phyloP scores from a whole-genome alignment of 2,329 filamentous ascomycete species.

The Penicillium verrucosum region DNA sequence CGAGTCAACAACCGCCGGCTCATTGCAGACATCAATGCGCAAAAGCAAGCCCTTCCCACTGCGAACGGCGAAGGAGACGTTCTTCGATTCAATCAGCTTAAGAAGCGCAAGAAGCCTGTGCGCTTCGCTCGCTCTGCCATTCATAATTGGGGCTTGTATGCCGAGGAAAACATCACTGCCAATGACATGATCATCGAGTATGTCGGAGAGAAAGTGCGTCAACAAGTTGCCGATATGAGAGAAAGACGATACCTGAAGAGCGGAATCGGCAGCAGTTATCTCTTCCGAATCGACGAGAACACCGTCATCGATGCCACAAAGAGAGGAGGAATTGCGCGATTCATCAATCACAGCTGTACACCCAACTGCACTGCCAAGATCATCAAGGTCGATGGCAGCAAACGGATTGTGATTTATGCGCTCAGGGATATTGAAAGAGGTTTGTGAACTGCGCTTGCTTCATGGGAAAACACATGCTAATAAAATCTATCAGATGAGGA shows the following conservation, averaged over 20 bases:
- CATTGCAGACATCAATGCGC: slow-evolving; percentile 90
- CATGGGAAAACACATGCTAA: slow-evolving; percentile 16
- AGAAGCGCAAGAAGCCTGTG: slow-evolving; percentile 99
- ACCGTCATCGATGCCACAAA: slow-evolving; percentile 98
- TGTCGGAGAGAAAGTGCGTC: slow-evolving; percentile 93
- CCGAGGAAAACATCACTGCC: slow-evolving; percentile 93
- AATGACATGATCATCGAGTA: slow-evolving; percentile 99
- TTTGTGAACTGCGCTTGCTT: slow-evolving; percentile 52
- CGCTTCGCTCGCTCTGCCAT: slow-evolving; percentile 97
- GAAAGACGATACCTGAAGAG: slow-evolving; percentile 91
- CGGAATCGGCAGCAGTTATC: slow-evolving; percentile 93
- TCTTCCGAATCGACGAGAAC: slow-evolving; percentile 97
- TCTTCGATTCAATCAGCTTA: slow-evolving; percentile 96
- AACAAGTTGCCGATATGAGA: slow-evolving; percentile 94
- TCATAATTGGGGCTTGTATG: slow-evolving; percentile 97
- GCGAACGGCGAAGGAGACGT: slow-evolving; percentile 80
- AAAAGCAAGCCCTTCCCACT: slow-evolving; percentile 71
- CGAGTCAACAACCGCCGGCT: slow-evolving; percentile 94
- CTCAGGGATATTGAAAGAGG: slow-evolving; percentile 91
- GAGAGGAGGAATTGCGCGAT: slow-evolving; percentile 94
- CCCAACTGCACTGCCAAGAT: slow-evolving; percentile 99
- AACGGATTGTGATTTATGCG: slow-evolving; percentile 98
- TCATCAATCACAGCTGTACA: slow-evolving; percentile 97
- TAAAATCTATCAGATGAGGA: slow-evolving; percentile 72
- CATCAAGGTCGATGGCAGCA: slow-evolving; percentile 96